Conservation (phyloP, 2,329 filamentous ascomycete genomes). For the Aspergillus hiratsukae region DNA sequence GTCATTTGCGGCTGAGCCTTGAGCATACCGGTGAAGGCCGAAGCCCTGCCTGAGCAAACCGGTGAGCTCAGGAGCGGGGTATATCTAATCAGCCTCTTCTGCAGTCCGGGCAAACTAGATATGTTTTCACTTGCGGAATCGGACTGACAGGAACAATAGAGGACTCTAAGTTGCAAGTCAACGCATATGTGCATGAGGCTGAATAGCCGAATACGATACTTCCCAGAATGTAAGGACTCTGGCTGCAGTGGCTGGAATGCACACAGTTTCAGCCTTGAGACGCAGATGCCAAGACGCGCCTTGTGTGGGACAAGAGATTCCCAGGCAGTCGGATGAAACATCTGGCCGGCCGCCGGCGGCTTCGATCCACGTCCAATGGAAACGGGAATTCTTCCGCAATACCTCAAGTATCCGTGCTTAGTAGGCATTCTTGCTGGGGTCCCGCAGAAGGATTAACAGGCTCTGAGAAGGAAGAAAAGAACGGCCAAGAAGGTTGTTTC, state of each 20-base stretch:
- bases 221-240: not conserved
- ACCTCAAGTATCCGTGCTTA: not conserved
- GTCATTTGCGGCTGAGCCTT: not conserved
- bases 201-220: too few relatives aligned
- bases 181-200: not conserved
- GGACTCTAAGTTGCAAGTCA: not conserved
- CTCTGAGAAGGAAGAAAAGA: not conserved
- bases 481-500: not conserved
- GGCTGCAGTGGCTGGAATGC: not conserved
- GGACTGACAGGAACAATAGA: not conserved
- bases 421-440: not conserved
- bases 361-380: not conserved
- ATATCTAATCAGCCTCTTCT: not conserved
- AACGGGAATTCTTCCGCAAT: not conserved
- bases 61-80: not conserved
- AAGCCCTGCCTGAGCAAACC: not conserved
- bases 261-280: constrained; percentile 8
- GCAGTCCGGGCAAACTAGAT: not conserved
- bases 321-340: constrained; percentile 14
- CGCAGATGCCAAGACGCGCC: not conserved
- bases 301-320: constrained; percentile 1
- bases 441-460: not conserved
- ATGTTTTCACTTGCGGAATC: not conserved
- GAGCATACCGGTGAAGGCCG: not conserved
- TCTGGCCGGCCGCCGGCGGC: not conserved